Base-by-base conservation (phyloP, 192 early-diverging fungal genomes). In the Physocladia obscura region DNA sequence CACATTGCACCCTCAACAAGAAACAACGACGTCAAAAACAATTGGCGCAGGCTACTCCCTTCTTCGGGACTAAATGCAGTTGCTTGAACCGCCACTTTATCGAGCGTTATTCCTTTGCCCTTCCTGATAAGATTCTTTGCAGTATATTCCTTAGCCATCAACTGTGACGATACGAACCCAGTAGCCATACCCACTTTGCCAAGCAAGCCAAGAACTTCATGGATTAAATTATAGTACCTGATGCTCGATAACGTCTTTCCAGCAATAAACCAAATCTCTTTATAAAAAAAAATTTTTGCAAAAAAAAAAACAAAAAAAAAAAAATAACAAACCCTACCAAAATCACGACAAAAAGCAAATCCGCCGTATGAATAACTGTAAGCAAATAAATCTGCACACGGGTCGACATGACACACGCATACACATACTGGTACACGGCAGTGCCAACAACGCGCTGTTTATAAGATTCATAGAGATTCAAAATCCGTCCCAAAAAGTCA, bases 81-180 rank as follows among this genome's bases (percentile, higher is more conserved):
- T 3, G 32, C 22, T 8, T n/a, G n/a, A 8, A 61, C 59, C n/a
- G 37, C 59, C 4, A 61, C 59, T 5, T 15, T 13, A 3, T 36
- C 38, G 4, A 61, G 38, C n/a, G 59, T 36, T 22, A 61, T 30
- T 11, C 59, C 59, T 44, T 44, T 37, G 21, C 59, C 59, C 19
- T 44, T 37, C 17, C 30, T 61, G 4, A 61, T 40, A 8, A 61
- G 34, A 4, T 17, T 4, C 38, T 19, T 19, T 15, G 59, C 59
- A 6, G 47, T 40, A 40, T 40, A 61, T 29, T 61, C 59, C 27
- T 61, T 61, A 3, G 37, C 59, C n/a, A 61, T 61, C n/a, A 61
- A 29, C 13, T 61, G 38, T 8, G 37, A 35, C 5, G 39, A 21
- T 3, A 3, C 11, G 13, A 21, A 13, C 31, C 59, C 59, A 6